phyloP scores from a whole-genome alignment of 2,329 filamentous ascomycete genomes.

The Epichloe bromicola region DNA sequence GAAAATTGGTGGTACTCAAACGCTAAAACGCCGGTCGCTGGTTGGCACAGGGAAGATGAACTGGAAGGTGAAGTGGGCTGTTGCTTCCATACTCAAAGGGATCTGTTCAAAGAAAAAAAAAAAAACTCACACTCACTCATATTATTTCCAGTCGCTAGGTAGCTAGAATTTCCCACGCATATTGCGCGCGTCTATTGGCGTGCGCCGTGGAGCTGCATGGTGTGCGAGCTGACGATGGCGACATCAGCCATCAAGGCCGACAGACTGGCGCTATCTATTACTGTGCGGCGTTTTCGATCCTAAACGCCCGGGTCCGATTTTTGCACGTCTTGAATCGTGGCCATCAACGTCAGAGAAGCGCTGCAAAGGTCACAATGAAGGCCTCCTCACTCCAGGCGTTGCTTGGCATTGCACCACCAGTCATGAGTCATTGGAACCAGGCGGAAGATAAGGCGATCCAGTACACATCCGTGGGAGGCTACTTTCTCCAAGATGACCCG shows the following conservation, averaged over 20 bases:
- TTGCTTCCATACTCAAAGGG: background rate
- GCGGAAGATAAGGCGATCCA: conserved; percentile 32
- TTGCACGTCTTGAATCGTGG: background rate
- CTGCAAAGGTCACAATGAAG: conserved; percentile 18
- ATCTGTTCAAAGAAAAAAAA: too few relatives aligned
- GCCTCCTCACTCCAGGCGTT: conserved; percentile 14
- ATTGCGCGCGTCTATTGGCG: background rate
- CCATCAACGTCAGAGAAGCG: background rate
- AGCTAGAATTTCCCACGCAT: background rate
- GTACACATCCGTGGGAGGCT: conserved; percentile 47
- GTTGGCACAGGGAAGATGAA: conserved; percentile 1
- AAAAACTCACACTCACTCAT: too few relatives aligned
- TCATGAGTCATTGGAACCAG: conserved; percentile 17
- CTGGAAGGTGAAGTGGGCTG: background rate
- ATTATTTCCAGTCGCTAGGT: too few relatives aligned
- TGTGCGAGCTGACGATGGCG: background rate
- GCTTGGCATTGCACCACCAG: conserved; percentile 16
- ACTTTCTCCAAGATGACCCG: conserved; percentile 51
- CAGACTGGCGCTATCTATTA: too few relatives aligned
- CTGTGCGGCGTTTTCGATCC: too few relatives aligned
- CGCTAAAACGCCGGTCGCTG: background rate
- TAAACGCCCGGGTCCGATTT: too few relatives aligned
- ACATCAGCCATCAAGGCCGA: too few relatives aligned
- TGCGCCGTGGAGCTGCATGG: background rate
- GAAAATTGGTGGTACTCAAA: background rate